phyloP scores from a whole-genome alignment of 352 stramenopile genomes.

The Globisporangium perplexum region DNA sequence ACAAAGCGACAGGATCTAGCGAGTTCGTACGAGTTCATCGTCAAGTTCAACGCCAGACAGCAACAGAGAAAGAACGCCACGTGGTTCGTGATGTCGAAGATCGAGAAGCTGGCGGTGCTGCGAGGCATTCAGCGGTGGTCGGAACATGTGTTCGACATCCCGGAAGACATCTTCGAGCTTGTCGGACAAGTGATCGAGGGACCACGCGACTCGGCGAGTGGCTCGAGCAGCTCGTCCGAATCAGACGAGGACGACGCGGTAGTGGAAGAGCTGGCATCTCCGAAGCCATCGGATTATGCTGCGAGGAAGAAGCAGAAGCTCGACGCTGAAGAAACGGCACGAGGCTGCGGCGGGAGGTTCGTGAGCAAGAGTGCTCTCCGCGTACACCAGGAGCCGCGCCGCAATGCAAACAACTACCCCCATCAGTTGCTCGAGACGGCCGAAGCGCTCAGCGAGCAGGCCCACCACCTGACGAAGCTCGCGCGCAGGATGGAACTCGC shows the following conservation, averaged over 20 bases:
- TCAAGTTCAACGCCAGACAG: neutral
- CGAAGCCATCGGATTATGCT: neutral
- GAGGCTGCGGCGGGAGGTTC: neutral
- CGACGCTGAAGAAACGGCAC: neutral
- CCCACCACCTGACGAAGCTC: neutral
- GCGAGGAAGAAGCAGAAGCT: neutral
- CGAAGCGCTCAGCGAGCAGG: neutral
- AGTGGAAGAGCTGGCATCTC: too few relatives aligned
- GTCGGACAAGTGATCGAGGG: neutral
- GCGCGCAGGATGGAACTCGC: neutral
- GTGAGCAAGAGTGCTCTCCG: neutral
- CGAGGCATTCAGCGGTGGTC: neutral
- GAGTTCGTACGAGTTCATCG: slow-evolving; percentile 7
- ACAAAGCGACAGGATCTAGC: slow-evolving; percentile 2
- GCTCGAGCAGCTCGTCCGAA: neutral
- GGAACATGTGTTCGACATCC: slow-evolving; percentile 1
- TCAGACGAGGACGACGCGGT: neutral
- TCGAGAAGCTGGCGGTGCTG: slow-evolving; percentile 5
- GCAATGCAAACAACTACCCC: neutral
- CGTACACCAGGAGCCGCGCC: neutral
- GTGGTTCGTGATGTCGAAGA: slow-evolving; percentile 4
- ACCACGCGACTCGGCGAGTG: neutral
- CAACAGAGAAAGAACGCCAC: neutral
- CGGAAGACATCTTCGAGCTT: neutral
- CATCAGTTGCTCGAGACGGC: neutral